phyloP scores from a whole-genome alignment of 352 stramenopile species.

The Pythium grandisporangium region DNA sequence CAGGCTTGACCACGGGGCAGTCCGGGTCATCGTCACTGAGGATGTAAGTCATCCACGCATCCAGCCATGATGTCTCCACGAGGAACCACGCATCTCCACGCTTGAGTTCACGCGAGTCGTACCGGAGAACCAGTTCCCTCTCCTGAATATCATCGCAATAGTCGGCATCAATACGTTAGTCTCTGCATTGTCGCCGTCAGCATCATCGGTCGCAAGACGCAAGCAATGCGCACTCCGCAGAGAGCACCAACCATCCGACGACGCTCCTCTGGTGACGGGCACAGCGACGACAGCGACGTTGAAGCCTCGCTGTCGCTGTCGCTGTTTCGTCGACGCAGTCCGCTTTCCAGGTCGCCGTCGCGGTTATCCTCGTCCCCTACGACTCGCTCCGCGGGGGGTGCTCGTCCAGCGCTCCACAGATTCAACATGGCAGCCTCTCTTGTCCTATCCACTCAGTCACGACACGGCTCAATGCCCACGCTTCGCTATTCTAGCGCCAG shows the following conservation, averaged over 20 bases:
- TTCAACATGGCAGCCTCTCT: too few relatives aligned
- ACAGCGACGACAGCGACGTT: constrained; percentile 2
- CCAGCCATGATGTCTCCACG: constrained; percentile 67
- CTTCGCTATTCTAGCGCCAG: too few relatives aligned
- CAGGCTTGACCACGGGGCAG: constrained; percentile 32
- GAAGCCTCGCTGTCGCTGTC: too few relatives aligned
- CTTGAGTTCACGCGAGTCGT: constrained; percentile 54
- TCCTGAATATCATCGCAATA: constrained; percentile 17
- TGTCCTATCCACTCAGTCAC: too few relatives aligned
- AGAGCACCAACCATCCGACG: constrained; percentile 9
- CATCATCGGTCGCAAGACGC: too few relatives aligned
- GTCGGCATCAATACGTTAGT: not conserved
- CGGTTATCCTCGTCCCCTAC: constrained; percentile 11
- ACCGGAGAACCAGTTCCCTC: constrained; percentile 53
- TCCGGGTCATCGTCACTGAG: constrained; percentile 52
- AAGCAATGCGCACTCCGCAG: not conserved
- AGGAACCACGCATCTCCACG: constrained; percentile 72
- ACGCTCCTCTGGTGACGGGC: constrained; percentile 12
- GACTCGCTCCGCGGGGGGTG: constrained; percentile 2
- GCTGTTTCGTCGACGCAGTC: too few relatives aligned
- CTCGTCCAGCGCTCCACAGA: constrained; percentile 13
- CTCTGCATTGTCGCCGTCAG: too few relatives aligned
- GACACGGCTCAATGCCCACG: too few relatives aligned
- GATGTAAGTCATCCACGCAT: constrained; percentile 76
- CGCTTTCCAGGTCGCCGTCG: constrained; percentile 16